Conservation (phyloP, 1,139 yeast species). For the Yamadazyma friedrichii region DNA sequence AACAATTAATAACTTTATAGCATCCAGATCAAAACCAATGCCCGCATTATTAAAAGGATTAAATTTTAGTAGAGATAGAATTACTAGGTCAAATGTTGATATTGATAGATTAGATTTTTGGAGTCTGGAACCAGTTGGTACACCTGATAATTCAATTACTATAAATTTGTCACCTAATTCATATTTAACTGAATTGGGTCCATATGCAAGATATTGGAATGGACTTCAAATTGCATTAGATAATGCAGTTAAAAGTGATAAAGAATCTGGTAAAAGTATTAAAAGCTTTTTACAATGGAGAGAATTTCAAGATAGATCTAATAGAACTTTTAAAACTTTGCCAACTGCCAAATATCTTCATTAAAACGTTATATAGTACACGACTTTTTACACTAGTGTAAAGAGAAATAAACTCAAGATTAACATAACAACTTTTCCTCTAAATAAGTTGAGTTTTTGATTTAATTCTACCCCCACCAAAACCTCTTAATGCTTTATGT, state of each 20-base stretch:
- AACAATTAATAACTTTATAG: slow-evolving; percentile 20
- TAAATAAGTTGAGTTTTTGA: slow-evolving; percentile 43
- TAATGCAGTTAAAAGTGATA: slow-evolving; percentile 9
- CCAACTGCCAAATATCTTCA: slow-evolving; percentile 6
- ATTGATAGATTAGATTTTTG: slow-evolving; percentile 10
- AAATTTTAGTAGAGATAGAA: slow-evolving; percentile 12
- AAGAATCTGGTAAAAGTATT: slow-evolving; percentile 22
- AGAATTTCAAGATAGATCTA: slow-evolving; percentile 29
- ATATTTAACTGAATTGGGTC: slow-evolving; percentile 31
- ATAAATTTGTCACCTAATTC: slow-evolving; percentile 19
- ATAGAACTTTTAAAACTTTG: slow-evolving; percentile 12
- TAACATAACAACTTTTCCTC: slow-evolving; percentile 2
- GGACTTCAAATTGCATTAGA: slow-evolving; percentile 31
- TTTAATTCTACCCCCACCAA: slow-evolving; percentile 67
- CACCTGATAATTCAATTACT: slow-evolving; percentile 25
- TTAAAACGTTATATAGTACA: not conserved
- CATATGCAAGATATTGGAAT: slow-evolving; percentile 35
- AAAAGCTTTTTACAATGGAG: slow-evolving; percentile 35
- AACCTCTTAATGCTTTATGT: slow-evolving; percentile 67
- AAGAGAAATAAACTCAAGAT: not conserved
- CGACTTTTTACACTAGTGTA: no score
- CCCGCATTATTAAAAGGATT: slow-evolving; percentile 19
- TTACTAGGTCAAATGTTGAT: slow-evolving; percentile 16
- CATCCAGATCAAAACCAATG: slow-evolving; percentile 26
- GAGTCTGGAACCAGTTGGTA: slow-evolving; percentile 22